Evolutionary conservation across 2,329 filamentous ascomycete genomes (phyloP).

Genomic region (Lojkania enalia): DNA sequence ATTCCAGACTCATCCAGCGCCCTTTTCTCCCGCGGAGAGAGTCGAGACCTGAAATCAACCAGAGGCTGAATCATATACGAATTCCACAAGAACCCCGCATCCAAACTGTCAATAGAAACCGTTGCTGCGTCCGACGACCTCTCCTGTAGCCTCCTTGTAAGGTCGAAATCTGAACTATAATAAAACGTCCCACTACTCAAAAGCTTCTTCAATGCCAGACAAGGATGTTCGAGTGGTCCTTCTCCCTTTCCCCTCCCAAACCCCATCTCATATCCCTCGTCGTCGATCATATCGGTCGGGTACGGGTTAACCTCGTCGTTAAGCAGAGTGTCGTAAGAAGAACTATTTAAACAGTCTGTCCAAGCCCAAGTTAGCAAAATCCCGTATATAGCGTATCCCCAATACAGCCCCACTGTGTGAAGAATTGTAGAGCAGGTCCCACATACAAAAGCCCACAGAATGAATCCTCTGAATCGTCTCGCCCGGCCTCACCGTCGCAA

Average conservation of each 20-base stretch:
- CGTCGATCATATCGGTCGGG: constrained; percentile 56
- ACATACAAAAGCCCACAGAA: constrained; percentile 74
- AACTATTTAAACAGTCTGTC: constrained; percentile 80
- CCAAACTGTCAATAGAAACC: constrained; percentile 90
- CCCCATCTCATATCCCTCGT: constrained; percentile 57
- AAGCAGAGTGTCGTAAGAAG: constrained; percentile 79
- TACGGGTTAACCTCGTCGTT: constrained; percentile 61
- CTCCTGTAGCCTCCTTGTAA: constrained; percentile 91
- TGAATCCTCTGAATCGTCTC: constrained; percentile 89
- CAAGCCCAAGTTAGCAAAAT: constrained; percentile 2
- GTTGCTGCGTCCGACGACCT: constrained; percentile 74
- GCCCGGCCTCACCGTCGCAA: constrained; percentile 80
- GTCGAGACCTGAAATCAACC: constrained; percentile 81
- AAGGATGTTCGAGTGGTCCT: constrained; percentile 78
- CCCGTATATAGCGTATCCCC: no score
- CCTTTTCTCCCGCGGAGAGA: constrained; percentile 73
- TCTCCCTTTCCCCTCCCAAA: constrained; percentile 65
- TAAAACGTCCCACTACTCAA: constrained; percentile 94
- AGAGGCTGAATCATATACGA: constrained; percentile 97
- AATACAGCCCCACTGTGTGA: no score
- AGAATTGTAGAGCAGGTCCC: no score
- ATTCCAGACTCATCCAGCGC: constrained; percentile 85
- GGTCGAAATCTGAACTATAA: constrained; percentile 96
- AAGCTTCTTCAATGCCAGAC: constrained; percentile 86
- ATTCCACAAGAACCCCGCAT: constrained; percentile 95